Percentiles rank a stretch among this genome's conserved stretches.
Evolutionary conservation across 1,284 basidiomycete species (phyloP).

Genomic region (Pseudozyma sp.): DNA sequence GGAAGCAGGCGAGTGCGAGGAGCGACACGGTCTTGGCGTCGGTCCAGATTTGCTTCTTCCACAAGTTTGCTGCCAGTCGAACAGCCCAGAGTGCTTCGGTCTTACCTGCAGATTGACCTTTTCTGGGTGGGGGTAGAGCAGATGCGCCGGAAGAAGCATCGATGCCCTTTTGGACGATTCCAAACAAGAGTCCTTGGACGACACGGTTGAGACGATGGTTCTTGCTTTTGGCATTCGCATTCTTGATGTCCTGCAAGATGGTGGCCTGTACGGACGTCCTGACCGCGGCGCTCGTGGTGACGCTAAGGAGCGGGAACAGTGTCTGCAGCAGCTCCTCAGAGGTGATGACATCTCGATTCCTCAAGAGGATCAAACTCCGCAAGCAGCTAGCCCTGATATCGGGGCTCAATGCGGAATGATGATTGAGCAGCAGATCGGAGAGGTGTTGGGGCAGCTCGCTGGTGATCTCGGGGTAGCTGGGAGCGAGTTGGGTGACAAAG

Average conservation of each 20-base stretch:
- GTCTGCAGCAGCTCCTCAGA: slow-evolving; percentile 92
- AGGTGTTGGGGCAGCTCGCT: slow-evolving; percentile 54
- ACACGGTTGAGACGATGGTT: slow-evolving; percentile 97
- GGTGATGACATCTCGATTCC: slow-evolving; percentile 90
- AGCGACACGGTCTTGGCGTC: slow-evolving; percentile 95
- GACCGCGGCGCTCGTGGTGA: slow-evolving; percentile 83
- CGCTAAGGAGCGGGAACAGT: slow-evolving; percentile 89
- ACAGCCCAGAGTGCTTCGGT: slow-evolving; percentile 96
- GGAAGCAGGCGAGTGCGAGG: slow-evolving; percentile 89
- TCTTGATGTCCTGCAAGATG: slow-evolving; percentile 93
- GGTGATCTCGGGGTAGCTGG: slow-evolving; percentile 59
- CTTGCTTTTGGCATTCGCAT: slow-evolving; percentile 86
- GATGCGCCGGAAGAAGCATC: slow-evolving; percentile 61
- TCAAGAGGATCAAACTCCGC: slow-evolving; percentile 76
- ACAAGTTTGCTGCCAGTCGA: slow-evolving; percentile 90
- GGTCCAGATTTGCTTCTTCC: slow-evolving; percentile 93
- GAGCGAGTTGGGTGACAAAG: slow-evolving; percentile 74
- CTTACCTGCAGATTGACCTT: slow-evolving; percentile 72
- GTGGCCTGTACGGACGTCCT: slow-evolving; percentile 90
- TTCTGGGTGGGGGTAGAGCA: slow-evolving; percentile 16
- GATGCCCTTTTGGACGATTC: slow-evolving; percentile 91
- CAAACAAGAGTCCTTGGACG: slow-evolving; percentile 94
- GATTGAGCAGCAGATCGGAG: slow-evolving; percentile 61
- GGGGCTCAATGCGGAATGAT: slow-evolving; percentile 60
- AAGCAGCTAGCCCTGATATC: slow-evolving; percentile 61